Conservation (phyloP, 83 land plant genomes). For the Thuja plicata region DNA sequence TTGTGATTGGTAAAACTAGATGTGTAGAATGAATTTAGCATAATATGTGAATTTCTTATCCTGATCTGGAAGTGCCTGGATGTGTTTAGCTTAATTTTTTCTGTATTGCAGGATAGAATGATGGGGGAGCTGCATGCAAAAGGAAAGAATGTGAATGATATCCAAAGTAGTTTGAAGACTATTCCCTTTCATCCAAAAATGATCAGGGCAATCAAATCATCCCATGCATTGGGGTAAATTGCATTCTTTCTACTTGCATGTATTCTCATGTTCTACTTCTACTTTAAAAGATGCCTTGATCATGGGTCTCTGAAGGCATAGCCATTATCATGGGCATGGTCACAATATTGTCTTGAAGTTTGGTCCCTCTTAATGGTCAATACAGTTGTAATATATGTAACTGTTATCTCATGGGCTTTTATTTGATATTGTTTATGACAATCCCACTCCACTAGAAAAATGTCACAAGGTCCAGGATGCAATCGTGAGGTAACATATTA, state of each 20-base stretch:
- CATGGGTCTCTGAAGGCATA: not conserved
- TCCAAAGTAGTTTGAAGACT: slow-evolving; percentile 39
- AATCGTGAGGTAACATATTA: too few relatives aligned
- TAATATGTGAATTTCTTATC: too few relatives aligned
- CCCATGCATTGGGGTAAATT: slow-evolving; percentile 58
- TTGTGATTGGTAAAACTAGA: too few relatives aligned
- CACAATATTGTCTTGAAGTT: too few relatives aligned
- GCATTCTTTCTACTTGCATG: not conserved
- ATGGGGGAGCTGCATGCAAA: slow-evolving; percentile 68
- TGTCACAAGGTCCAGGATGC: not conserved
- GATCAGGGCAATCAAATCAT: slow-evolving; percentile 58
- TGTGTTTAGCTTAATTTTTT: not conserved
- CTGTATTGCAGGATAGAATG: slow-evolving; percentile 63
- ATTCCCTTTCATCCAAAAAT: slow-evolving; percentile 63
- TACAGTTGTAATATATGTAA: too few relatives aligned
- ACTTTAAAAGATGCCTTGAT: not conserved
- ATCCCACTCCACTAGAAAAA: not conserved
- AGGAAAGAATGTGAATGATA: too few relatives aligned
- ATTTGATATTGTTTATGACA: not conserved
- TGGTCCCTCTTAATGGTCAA: too few relatives aligned
- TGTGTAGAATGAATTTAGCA: too few relatives aligned
- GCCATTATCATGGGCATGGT: not conserved
- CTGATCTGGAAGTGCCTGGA: too few relatives aligned
- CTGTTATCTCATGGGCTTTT: too few relatives aligned
- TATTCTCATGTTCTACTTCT: not conserved